A percentile compares a stretch with the other conserved stretches of the same genome.
Evolutionary conservation across 352 stramenopile species (phyloP).

Genomic region (Aphanomyces invadans): DNA sequence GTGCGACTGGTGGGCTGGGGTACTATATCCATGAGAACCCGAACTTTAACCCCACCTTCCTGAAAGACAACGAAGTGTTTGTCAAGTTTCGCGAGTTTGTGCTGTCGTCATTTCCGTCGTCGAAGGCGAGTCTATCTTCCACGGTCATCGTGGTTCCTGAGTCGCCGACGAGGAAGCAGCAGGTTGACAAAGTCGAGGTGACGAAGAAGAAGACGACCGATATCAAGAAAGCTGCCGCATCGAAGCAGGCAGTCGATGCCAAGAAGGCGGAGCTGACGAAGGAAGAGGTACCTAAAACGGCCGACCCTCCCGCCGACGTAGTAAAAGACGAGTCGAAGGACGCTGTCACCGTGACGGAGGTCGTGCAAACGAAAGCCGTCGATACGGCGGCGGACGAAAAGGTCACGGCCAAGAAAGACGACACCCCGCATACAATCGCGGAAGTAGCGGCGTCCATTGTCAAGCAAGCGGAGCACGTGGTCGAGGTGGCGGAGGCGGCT

Average conservation of each 20-base stretch:
- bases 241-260: conserved; percentile 25
- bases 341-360: conserved; percentile 26
- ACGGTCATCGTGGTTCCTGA: conserved; percentile 32
- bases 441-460: background rate
- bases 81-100: conserved; percentile 68
- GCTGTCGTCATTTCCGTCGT: conserved; percentile 27
- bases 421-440: background rate
- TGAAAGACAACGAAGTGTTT: conserved; percentile 57
- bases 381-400: conserved; percentile 28
- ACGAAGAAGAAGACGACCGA: conserved; percentile 25
- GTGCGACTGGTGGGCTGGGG: conserved; percentile 39
- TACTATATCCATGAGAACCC: conserved; percentile 75
- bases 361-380: conserved; percentile 1
- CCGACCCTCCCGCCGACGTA: background rate
- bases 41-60: conserved; percentile 56
- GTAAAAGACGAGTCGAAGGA: conserved; percentile 27
- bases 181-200: conserved; percentile 10
- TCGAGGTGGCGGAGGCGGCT: conserved; percentile 30
- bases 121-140: conserved; percentile 6
- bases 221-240: conserved; percentile 12
- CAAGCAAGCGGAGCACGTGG: background rate
- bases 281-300: conserved; percentile 1
- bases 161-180: conserved; percentile 38
- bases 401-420: conserved; percentile 28
- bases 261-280: conserved; percentile 22